Evolutionary conservation across 139 green algal species (phyloP).

Genomic region (Diplosphaera chodatii): DNA sequence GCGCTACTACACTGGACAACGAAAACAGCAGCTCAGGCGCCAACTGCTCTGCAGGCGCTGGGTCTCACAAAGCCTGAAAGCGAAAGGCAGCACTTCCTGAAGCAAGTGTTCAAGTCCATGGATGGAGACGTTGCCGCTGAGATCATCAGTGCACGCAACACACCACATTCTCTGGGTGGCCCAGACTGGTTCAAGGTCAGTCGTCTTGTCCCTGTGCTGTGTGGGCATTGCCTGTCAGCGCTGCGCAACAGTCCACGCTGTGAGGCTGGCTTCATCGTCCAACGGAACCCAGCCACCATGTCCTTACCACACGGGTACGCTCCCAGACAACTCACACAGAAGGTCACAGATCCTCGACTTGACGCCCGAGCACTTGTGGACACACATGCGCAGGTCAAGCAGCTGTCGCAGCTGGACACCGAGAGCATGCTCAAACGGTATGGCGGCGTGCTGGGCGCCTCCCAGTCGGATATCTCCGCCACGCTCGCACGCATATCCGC

Average conservation of each 20-base stretch:
- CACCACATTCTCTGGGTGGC: conserved; percentile 1
- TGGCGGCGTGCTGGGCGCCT: background rate
- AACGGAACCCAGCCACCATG: too few species aligned
- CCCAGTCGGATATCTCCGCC: background rate
- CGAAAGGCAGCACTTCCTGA: conserved; percentile 11
- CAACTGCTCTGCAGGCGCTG: conserved; percentile 20
- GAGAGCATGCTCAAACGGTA: conserved; percentile 16
- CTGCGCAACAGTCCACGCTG: too few species aligned
- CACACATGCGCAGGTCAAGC: conserved; percentile 1
- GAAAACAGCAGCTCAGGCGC: too few species aligned
- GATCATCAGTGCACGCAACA: background rate
- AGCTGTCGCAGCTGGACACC: conserved; percentile 14
- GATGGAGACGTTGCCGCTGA: conserved; percentile 10
- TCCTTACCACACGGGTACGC: too few species aligned
- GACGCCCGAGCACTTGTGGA: too few species aligned
- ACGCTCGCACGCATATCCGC: background rate
- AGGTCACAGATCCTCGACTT: too few species aligned
- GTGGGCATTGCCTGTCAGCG: too few species aligned
- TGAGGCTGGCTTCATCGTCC: too few species aligned
- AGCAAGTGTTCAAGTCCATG: conserved; percentile 8
- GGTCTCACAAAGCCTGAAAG: conserved; percentile 9
- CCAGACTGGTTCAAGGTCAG: conserved; percentile 16
- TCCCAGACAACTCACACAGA: too few species aligned
- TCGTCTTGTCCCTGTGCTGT: too few species aligned
- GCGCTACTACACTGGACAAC: too few species aligned